Conservation (phyloP, 2,329 filamentous ascomycete genomes). For the Hysterium pulicare region DNA sequence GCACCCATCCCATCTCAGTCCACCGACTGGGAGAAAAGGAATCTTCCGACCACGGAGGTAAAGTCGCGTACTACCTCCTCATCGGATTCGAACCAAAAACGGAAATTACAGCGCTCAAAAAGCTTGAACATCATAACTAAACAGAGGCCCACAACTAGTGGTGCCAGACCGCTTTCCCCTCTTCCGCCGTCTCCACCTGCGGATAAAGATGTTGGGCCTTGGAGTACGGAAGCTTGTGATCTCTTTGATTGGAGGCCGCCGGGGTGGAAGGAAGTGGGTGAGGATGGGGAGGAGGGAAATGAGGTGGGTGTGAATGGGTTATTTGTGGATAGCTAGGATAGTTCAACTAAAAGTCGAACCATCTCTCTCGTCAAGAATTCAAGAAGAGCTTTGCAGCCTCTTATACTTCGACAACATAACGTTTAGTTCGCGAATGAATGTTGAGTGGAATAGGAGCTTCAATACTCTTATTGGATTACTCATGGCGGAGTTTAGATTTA, state of each 20-base stretch:
- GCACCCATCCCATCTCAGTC: slow-evolving; percentile 27
- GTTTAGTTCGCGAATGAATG: too few relatives aligned
- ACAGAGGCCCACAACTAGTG: slow-evolving; percentile 5
- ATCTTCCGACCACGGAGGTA: slow-evolving; percentile 3
- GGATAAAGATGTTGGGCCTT: slow-evolving; percentile 58
- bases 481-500: too few relatives aligned
- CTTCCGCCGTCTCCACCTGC: slow-evolving; percentile 41
- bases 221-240: slow-evolving; percentile 67
- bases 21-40: slow-evolving; percentile 27
- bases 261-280: slow-evolving; percentile 10
- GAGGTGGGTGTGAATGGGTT: too few relatives aligned
- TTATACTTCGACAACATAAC: too few relatives aligned
- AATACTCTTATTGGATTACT: too few relatives aligned
- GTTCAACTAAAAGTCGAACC: too few relatives aligned
- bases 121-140: slow-evolving; percentile 26
- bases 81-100: slow-evolving; percentile 22
- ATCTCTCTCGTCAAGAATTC: too few relatives aligned
- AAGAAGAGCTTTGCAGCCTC: too few relatives aligned
- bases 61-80: slow-evolving; percentile 5
- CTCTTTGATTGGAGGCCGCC: slow-evolving; percentile 60
- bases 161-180: slow-evolving; percentile 18
- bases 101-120: slow-evolving; percentile 24
- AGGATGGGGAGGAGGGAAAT: slow-evolving; percentile 2
- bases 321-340: too few relatives aligned
- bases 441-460: too few relatives aligned